phyloP scores from a whole-genome alignment of 2,329 filamentous ascomycete genomes.

The Paracamarosporium sp. region DNA sequence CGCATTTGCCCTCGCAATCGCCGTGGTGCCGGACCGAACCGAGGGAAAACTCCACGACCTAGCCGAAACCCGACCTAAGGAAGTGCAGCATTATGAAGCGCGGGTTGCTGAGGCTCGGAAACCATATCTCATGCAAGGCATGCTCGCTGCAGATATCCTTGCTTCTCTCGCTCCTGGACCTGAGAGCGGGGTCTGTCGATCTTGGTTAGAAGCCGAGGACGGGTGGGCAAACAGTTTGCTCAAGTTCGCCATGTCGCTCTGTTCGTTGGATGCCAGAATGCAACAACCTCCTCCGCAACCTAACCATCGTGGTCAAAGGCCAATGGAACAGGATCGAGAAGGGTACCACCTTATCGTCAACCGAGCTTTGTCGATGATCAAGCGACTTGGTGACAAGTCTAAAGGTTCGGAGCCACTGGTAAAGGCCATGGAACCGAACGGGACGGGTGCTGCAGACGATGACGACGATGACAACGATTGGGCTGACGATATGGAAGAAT shows the following conservation, averaged over 20 bases:
- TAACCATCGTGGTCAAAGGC: conserved; percentile 37
- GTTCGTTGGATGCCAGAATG: conserved; percentile 34
- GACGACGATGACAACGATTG: conserved; percentile 36
- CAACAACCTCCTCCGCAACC: conserved; percentile 34
- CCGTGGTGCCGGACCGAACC: conserved; percentile 78
- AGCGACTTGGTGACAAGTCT: conserved; percentile 54
- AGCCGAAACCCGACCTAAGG: conserved; percentile 53
- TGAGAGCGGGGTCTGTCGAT: conserved; percentile 75
- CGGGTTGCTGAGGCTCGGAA: conserved; percentile 82
- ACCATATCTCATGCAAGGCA: conserved; percentile 88
- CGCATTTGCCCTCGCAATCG: conserved; percentile 85
- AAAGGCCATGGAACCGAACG: conserved; percentile 35
- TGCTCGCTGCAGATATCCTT: conserved; percentile 88
- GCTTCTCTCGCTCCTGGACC: conserved; percentile 74
- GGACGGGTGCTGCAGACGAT: conserved; percentile 27
- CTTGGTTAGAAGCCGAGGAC: conserved; percentile 84
- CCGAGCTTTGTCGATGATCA: conserved; percentile 55
- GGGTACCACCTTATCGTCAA: conserved; percentile 51
- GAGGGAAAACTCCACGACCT: conserved; percentile 52
- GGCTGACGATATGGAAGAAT: conserved; percentile 41
- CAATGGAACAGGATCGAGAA: conserved; percentile 42
- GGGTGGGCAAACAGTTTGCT: conserved; percentile 84
- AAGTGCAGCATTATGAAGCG: conserved; percentile 52
- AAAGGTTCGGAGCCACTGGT: conserved; percentile 43
- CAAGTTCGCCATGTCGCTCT: conserved; percentile 73